Conservation (phyloP, 768 basidiomycete species). For the Boletus vinaceobasis region DNA sequence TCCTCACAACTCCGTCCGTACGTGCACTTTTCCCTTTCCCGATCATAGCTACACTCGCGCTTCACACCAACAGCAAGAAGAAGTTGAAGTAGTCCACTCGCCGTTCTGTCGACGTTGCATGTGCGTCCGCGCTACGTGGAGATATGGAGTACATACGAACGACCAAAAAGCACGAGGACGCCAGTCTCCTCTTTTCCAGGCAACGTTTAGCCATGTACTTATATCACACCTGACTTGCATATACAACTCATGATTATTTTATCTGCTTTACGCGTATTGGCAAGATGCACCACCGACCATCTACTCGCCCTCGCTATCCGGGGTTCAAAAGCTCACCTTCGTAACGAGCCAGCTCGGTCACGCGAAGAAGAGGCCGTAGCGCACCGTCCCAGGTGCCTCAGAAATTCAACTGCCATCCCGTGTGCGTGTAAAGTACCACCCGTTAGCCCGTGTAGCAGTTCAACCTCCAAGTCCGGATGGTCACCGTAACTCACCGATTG, state of each 20-base stretch:
- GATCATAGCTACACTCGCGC: not conserved
- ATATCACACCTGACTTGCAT: conserved; percentile 12
- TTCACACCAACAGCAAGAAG: conserved; percentile 65
- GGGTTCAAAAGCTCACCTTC: not conserved
- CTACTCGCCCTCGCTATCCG: too few relatives aligned
- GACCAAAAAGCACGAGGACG: conserved; percentile 1
- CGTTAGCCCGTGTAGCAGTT: too few relatives aligned
- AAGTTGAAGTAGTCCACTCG: conserved; percentile 77
- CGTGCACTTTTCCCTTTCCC: conserved; percentile 32
- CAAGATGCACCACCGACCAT: not conserved
- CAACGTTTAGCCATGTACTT: conserved; percentile 17
- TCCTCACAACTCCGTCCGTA: conserved; percentile 89
- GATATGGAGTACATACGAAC: conserved; percentile 12
- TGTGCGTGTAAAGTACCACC: too few relatives aligned
- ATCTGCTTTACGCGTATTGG: not conserved
- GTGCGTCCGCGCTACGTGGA: conserved; percentile 3
- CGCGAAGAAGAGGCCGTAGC: too few relatives aligned
- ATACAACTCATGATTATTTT: conserved; percentile 16
- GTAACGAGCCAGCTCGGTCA: not conserved
- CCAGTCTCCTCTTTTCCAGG: not conserved
- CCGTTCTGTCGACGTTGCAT: not conserved
- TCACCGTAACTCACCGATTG: too few relatives aligned
- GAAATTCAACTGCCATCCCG: too few relatives aligned
- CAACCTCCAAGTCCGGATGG: too few relatives aligned
- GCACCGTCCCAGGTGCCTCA: too few relatives aligned